Base-by-base conservation (phyloP, 2,329 filamentous ascomycete species). In the Verticillium nubilum region DNA sequence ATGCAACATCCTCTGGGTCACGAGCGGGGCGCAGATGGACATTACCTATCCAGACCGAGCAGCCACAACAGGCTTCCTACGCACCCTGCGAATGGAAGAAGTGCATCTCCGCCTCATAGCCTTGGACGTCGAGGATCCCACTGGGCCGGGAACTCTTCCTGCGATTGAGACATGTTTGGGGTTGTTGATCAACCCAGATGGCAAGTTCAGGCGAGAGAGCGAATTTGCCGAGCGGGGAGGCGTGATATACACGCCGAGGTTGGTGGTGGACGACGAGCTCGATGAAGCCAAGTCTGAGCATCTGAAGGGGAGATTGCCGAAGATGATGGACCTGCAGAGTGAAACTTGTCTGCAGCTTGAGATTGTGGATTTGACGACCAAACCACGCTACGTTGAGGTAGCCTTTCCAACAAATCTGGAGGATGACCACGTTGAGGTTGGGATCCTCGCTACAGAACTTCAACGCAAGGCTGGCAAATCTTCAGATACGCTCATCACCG, bases 201-300 rank as follows among this genome's bases (percentile, higher is more conserved):
- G 42, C 42, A 23, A 19, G 13, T 50, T 50, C 19, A 50, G 42
- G 42, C 58, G 23, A 23, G 69, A 72, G 3, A 65, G 58, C 12
- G 67, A 71, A 58, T 72, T 67, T 31, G 59, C 61, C 33, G 68
- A 70, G 57, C 62, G 68, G 2, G 57, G 66, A 26, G 69, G 69
- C 9, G 50, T 68, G 1, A 10, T 72, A n/a, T 7, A 50, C 19
- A 50, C 42, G 66, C 26, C 59, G 60, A 2, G 47, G 23, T 7
- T 54, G 29, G 0, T 56, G 33, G 27, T 54, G 52, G 25, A 60
- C 23, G 37, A 61, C 25, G 63, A 65, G 29, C 19, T 50, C 9
- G 19, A 50, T 9, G 42, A 23, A 19, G 42, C 19, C n/a, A 50
- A 50, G 42, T 50, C 10, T 23, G 42, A 50, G 9, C 42, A 50